phyloP scores from a whole-genome alignment of 495 filamentous ascomycete genomes.

The Penicillium cosmopolitanum region DNA sequence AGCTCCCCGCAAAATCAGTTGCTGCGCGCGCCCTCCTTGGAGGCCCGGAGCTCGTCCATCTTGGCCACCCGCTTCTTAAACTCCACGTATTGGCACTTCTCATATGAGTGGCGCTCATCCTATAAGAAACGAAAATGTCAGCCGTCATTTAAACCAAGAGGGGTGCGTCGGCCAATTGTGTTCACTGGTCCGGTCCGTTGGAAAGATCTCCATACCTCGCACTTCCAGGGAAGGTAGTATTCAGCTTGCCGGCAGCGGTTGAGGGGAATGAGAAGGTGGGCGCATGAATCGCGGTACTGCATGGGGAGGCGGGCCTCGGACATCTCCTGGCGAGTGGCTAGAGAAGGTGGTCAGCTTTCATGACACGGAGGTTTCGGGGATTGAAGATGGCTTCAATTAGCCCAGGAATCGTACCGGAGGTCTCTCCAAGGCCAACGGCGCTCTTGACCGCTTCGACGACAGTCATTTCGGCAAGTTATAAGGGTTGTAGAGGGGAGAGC shows the following conservation, averaged over 20 bases:
- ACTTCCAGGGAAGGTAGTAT: constrained; percentile 97
- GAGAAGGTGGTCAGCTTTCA: constrained; percentile 27
- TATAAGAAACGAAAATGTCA: constrained; percentile 35
- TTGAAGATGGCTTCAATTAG: constrained; percentile 22
- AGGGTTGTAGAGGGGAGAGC: constrained; percentile 18
- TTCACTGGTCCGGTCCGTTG: neutral
- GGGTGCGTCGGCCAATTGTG: neutral
- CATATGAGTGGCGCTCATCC: constrained; percentile 95
- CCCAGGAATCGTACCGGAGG: constrained; percentile 41
- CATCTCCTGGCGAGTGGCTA: constrained; percentile 89
- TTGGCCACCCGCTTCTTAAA: constrained; percentile 98
- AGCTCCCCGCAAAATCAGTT: constrained; percentile 60
- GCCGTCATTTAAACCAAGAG: neutral
- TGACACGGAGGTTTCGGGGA: constrained; percentile 20
- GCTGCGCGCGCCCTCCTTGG: constrained; percentile 85
- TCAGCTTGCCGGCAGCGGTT: constrained; percentile 91
- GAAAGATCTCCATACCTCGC: constrained; percentile 67
- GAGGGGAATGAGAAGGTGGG: constrained; percentile 88
- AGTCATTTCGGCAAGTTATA: constrained; percentile 43
- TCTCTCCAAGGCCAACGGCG: constrained; percentile 52
- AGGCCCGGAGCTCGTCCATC: constrained; percentile 93
- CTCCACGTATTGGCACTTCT: constrained; percentile 98
- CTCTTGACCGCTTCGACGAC: constrained; percentile 58
- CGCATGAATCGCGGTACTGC: constrained; percentile 92
- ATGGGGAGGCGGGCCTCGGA: constrained; percentile 85